Base-by-base conservation (phyloP, 305 asterid genomes). In the Salvia sclarea region DNA sequence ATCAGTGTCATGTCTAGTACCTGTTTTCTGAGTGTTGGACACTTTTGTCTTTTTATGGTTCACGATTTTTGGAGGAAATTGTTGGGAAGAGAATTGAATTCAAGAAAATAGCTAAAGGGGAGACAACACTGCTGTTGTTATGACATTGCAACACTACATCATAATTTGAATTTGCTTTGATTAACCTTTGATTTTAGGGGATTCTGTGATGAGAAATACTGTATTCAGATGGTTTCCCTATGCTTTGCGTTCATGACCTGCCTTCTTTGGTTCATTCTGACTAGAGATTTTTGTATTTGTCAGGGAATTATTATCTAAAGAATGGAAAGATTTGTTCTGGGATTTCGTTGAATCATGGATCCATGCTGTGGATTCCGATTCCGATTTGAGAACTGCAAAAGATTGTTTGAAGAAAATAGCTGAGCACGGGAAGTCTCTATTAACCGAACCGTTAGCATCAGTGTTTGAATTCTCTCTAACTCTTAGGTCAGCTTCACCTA, bases 401-500 rank as follows among this genome's bases (percentile, higher is more conserved):
- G 95, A 85, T 76, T 94, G 99, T 73, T 68, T 94, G 81, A 83
- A 77, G 82, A 81, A 81, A 79, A 88, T 94, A 58, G 75, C 82
- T 55, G 77, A 80, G 43, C 76, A 62, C 60, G 98, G 98, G 82
- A 85, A 84, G 79, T 89, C 99, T 61, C 78, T 89, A 35, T 76
- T 94, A 77, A 77, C 79, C 53, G 96, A 87, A 75, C 83, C 95
- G 38, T 82, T 89, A 77, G 88, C 95, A 58, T 82, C 91, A 20
- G 68, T 91, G 41, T 91, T 91, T 83, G 99, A 94, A 72, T 87
- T 94, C 73, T 91, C 98, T 76, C 93, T 91, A 59, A 86, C 95
- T 52, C 97, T 94, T 85, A 90, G 99, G 81, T 89, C 98, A 67
- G 88, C 96, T 49, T 94, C 99, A 41, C 98, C 99, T 69, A 88